phyloP scores from a whole-genome alignment of 176 grass and related monocot species.

The Hsuehochloa calcarea region DNA sequence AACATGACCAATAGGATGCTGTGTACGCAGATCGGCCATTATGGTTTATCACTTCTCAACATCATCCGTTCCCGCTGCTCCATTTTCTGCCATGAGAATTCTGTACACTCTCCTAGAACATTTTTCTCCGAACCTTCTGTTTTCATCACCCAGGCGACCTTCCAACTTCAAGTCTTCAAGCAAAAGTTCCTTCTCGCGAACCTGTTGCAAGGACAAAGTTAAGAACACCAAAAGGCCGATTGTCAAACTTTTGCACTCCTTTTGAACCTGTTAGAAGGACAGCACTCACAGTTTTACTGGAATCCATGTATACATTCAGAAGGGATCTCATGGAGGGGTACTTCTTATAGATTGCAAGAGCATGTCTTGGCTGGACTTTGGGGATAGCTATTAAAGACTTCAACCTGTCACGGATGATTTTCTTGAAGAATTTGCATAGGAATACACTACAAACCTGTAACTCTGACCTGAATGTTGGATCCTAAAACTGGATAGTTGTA shows the following conservation, averaged over 20 bases:
- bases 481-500: not conserved
- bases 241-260: not conserved
- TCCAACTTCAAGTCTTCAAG: constrained; percentile 68
- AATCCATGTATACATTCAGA: constrained; percentile 85
- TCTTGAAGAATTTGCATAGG: not conserved
- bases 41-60: constrained; percentile 19
- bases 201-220: constrained; percentile 41
- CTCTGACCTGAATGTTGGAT: not conserved
- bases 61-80: constrained; percentile 44
- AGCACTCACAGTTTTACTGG: constrained; percentile 64
- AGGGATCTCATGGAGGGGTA: constrained; percentile 81
- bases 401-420: constrained; percentile 47
- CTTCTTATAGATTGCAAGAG: constrained; percentile 72
- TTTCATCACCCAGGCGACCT: constrained; percentile 42
- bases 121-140: constrained; percentile 56
- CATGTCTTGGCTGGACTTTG: constrained; percentile 54
- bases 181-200: constrained; percentile 67
- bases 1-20: not conserved
- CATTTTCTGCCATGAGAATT: constrained; percentile 73
- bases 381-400: constrained; percentile 89
- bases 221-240: not conserved
- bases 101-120: constrained; percentile 72
- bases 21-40: not conserved
- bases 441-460: not conserved
- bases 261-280: not conserved